These are phyloP conservation scores for Trichoderma endophyticum DNA, from an alignment of 2,329 filamentous ascomycete species.

Conservation along the genomic window DNA sequence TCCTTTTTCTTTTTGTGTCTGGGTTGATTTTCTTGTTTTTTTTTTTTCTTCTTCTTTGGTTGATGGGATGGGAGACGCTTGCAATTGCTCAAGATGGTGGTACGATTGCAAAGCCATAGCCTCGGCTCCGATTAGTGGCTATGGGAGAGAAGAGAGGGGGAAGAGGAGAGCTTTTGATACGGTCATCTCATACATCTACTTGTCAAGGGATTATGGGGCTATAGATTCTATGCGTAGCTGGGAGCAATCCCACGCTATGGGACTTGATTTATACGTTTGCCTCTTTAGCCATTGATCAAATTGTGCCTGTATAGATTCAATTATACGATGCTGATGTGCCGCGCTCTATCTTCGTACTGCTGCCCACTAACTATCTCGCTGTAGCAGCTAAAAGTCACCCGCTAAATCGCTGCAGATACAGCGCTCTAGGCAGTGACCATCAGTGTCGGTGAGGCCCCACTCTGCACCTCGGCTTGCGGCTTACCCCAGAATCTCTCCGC, in stretches of 20 bases:
- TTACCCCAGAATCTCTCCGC: slow-evolving; percentile 19
- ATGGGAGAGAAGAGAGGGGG: not conserved
- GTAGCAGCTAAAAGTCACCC: not conserved
- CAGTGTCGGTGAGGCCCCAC: slow-evolving; percentile 7
- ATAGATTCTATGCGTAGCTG: slow-evolving; percentile 19
- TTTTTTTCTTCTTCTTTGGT: slow-evolving; percentile 1
- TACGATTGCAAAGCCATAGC: not conserved
- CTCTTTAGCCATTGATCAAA: not conserved
- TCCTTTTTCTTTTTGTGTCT: not conserved
- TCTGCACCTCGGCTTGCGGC: slow-evolving; percentile 19
- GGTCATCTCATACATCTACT: slow-evolving; percentile 4
- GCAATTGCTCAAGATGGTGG: not conserved
- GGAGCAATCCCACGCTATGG: slow-evolving; percentile 15
- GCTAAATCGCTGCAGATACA: not conserved
- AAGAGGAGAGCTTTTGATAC: not conserved
- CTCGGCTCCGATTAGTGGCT: slow-evolving; percentile 9
- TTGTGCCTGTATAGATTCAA: not conserved
- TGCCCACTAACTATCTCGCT: not conserved
- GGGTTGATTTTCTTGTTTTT: not conserved
- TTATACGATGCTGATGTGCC: not conserved
- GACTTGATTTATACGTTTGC: not conserved
- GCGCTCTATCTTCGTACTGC: not conserved
- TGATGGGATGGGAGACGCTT: not conserved
- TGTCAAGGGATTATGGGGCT: not conserved
- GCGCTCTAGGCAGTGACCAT: not conserved